Percentiles rank a stretch among this genome's conserved stretches.
These are phyloP conservation scores for Mycena haematopus DNA, from an alignment of 768 basidiomycete species.

Conservation along the genomic window DNA sequence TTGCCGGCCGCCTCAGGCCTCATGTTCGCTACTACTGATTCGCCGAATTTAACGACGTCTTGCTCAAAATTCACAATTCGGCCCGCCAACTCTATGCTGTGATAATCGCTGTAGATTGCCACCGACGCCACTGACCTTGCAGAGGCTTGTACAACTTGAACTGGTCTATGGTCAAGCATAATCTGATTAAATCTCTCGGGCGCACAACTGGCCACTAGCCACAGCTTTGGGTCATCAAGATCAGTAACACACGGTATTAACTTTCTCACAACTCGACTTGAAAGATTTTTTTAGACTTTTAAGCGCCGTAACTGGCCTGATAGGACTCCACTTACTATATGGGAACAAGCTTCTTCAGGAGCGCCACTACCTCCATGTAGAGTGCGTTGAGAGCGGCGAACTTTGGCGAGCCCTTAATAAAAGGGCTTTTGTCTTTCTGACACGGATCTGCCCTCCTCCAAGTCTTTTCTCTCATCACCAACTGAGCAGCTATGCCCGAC, in stretches of 20 bases:
- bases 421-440: constrained; percentile 3
- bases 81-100: not conserved
- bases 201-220: too few species aligned
- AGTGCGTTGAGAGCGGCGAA: constrained; percentile 9
- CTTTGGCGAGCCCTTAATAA: constrained; percentile 8
- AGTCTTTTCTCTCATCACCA: not conserved
- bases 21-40: not conserved
- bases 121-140: too few species aligned
- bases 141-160: too few species aligned
- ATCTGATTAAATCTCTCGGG: too few species aligned
- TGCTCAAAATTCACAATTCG: not conserved
- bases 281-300: constrained; percentile 14
- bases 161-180: too few species aligned
- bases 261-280: constrained; percentile 1
- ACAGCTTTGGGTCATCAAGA: too few species aligned
- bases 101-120: too few species aligned
- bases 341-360: constrained; percentile 14
- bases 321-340: constrained; percentile 22
- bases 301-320: constrained; percentile 16
- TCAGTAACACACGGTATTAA: too few species aligned
- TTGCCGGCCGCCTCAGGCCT: not conserved
- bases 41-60: not conserved
- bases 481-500: constrained; percentile 56
- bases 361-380: constrained; percentile 20
- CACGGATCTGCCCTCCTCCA: constrained; percentile 12